These are phyloP conservation scores for Neurospora sp. DNA, from an alignment of 495 filamentous ascomycete genomes.

Conservation along the genomic window DNA sequence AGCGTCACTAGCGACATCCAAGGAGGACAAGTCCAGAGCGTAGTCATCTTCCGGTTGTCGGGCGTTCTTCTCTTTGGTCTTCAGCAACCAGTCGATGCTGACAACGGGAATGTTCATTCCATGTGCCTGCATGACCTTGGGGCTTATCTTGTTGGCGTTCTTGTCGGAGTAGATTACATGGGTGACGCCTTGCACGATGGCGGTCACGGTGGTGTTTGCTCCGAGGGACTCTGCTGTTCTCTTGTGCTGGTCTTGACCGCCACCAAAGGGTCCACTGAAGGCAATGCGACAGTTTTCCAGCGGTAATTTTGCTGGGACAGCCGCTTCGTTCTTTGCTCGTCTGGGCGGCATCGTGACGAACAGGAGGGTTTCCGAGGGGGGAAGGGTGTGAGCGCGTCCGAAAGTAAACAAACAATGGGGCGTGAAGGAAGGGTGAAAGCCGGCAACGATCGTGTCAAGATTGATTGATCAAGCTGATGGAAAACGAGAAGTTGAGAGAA, in stretches of 20 bases:
- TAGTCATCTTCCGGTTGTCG: constrained; percentile 24
- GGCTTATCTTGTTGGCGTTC: constrained; percentile 41
- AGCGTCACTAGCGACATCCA: not conserved
- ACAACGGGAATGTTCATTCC: constrained; percentile 45
- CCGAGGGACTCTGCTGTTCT: constrained; percentile 39
- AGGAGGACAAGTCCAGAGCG: not conserved
- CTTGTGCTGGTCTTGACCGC: constrained; percentile 34
- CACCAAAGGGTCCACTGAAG: constrained; percentile 52
- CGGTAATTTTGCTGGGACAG: constrained; percentile 14
- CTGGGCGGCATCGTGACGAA: constrained; percentile 17
- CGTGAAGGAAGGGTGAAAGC: not conserved
- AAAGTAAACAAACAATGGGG: not conserved
- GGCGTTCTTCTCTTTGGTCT: constrained; percentile 34
- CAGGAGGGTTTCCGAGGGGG: not conserved
- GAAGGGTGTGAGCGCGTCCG: not conserved
- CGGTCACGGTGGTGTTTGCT: constrained; percentile 31
- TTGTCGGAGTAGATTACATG: constrained; percentile 48
- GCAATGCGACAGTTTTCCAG: constrained; percentile 42
- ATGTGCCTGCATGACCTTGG: constrained; percentile 42
- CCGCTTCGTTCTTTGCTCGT: constrained; percentile 16
- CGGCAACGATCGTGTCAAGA: not conserved
- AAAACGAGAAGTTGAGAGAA: not conserved
- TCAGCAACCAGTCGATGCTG: constrained; percentile 50
- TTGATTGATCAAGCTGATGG: not conserved
- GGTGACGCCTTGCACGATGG: constrained; percentile 42